A percentile compares a stretch with the other conserved stretches of the same genome.
Conservation (phyloP, 441 rosid genomes). For the Biscutella laevigata region DNA sequence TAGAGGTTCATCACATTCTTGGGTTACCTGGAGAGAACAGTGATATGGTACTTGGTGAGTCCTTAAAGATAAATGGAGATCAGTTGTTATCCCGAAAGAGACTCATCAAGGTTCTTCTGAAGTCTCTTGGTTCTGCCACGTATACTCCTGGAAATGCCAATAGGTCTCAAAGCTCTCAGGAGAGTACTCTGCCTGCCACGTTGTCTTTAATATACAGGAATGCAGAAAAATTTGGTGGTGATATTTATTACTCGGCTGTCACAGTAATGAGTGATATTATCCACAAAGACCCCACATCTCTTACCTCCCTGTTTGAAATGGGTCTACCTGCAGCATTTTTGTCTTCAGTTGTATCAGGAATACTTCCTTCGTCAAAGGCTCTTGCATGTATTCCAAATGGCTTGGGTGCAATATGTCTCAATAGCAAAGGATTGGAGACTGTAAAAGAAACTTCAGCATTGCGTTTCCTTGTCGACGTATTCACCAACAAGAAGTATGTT, state of each 20-base stretch:
- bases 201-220: conserved; percentile 66
- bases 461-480: conserved; percentile 71
- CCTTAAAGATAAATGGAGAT: conserved; percentile 52
- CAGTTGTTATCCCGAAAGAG: conserved; percentile 69
- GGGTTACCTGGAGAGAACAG: conserved; percentile 43
- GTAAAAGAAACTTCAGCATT: conserved; percentile 83
- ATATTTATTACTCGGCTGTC: conserved; percentile 87
- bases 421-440: conserved; percentile 83
- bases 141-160: conserved; percentile 67
- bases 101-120: conserved; percentile 82
- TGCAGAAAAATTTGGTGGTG: conserved; percentile 93
- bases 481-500: conserved; percentile 85
- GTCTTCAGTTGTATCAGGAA: conserved; percentile 74
- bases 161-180: conserved; percentile 66
- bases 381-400: conserved; percentile 94
- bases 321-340: conserved; percentile 94
- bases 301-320: conserved; percentile 66
- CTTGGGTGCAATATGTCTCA: conserved; percentile 93
- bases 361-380: conserved; percentile 92
- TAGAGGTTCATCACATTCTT: conserved; percentile 76
- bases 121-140: conserved; percentile 98
- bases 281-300: conserved; percentile 96
- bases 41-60: conserved; percentile 57
- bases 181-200: conserved; percentile 72
- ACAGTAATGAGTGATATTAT: conserved; percentile 97